Evolutionary conservation across 441 rosid genomes (phyloP), one percentile per base, ranked within the genome.

Genomic region (Adansonia madagascariensis): DNA sequence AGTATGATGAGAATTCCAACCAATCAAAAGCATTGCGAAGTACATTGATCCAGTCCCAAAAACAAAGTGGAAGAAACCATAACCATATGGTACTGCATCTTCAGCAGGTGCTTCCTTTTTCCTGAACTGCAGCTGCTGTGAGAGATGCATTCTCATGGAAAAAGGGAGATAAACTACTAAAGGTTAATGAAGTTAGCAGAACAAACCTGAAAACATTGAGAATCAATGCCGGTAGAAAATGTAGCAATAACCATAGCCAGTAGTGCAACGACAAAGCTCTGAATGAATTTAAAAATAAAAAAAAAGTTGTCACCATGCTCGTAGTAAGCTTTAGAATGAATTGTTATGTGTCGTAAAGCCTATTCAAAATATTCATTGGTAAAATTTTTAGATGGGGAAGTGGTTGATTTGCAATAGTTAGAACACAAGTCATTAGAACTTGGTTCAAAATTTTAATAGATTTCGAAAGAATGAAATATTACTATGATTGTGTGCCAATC

Each of bases 1-100:
- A 73, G 92, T 76, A 50, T 92, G 93, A 85, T 92, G 97, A 78
- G 91, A 89, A 76, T 94, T 96, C 99, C 98, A 96, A 52, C 99
- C 96, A 6, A 96, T 89, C 78, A 96, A 83, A 49, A 94, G 85
- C 98, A 96, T 96, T n/a, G 97, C 94, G 2, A 96, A 91, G 84
- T 96, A 96, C 99, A 96, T 96, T 4, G 99, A 94, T 81, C 99
- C 99, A 2, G 98, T 91, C 74, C 98, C 97, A 20, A 96, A 96
- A 20, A 96, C 98, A 63, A 96, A 91, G 86, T 96, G 99, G 89
- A 96, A 94, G 90, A 96, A 96, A 14, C 99, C 97, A 70, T 94
- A 94, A 71, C 98, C 97, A 74, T 96, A 96, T 24, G 99, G 98
- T 64, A 94, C 94, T 64, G 84, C 90, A 80, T 91, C 90, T 65